Evolutionary conservation across 768 basidiomycete species (phyloP), one percentile per base, ranked within the genome.

Genomic region (Gyrodon lividus): DNA sequence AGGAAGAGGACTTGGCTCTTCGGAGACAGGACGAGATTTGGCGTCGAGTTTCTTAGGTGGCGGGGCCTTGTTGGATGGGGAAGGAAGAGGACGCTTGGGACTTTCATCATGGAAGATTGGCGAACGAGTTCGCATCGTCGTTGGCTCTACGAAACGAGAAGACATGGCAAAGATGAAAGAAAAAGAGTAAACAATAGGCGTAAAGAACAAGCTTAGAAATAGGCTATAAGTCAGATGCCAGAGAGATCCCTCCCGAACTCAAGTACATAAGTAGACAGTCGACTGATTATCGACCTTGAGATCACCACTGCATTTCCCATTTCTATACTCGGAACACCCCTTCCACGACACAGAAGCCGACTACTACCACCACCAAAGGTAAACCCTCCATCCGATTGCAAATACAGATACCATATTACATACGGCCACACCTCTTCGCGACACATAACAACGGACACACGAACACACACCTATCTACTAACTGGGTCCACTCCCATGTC

Each of bases 211-310:
- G 43, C 24, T 22, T 51, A 52, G 54, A 62, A 66, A 66, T 65
- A 64, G 59, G 54, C 52, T 65, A 61, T 8, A 61, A 54, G 65
- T 59, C 64, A 54, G 65, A 60, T 50, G 37, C 50, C 39, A 55
- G 45, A 48, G 30, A 59, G 56, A 67, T 51, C 52, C 57, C 54
- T 55, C 59, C 59, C 59, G 52, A 53, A 48, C 48, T 43, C 56
- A 55, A 54, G 58, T 64, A 65, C 65, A 67, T 67, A 67, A 62
- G 54, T 59, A 50, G 62, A 65, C 59, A 39, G 59, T 53, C 64
- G 51, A 63, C 59, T 67, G 64, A 65, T 65, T 62, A 65, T 65
- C 65, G 63, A 54, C 59, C 38, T 51, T 53, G 57, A 59, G 63
- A 63, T 63, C 64, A 51, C 54, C 58, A 59, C 58, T 43, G 60